These are phyloP conservation scores for Colletotrichum sublineola DNA, from an alignment of 2,329 filamentous ascomycete genomes.

Conservation along the genomic window DNA sequence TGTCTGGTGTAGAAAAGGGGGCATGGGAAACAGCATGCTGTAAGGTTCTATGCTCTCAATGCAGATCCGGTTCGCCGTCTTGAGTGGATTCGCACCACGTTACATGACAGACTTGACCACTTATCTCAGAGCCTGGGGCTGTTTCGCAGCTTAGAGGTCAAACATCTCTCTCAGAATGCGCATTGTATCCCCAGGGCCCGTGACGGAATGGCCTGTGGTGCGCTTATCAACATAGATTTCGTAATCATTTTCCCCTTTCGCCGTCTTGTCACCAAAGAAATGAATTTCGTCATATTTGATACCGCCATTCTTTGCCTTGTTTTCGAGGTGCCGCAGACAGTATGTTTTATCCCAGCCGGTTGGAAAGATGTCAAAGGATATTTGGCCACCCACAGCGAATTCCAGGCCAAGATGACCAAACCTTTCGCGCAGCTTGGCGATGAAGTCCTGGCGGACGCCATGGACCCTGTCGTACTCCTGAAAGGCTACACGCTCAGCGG, in stretches of 20 bases:
- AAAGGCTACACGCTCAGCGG: slow-evolving; percentile 84
- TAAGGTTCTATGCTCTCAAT: too few species aligned
- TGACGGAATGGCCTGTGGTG: slow-evolving; percentile 88
- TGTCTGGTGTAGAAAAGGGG: too few species aligned
- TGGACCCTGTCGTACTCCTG: slow-evolving; percentile 84
- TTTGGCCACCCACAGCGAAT: slow-evolving; percentile 96
- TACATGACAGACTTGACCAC: too few species aligned
- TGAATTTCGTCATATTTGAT: slow-evolving; percentile 89
- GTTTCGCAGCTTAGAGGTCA: slow-evolving; percentile 61
- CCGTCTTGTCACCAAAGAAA: slow-evolving; percentile 98
- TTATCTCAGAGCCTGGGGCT: not conserved
- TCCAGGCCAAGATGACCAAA: slow-evolving; percentile 89
- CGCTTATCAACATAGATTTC: slow-evolving; percentile 90
- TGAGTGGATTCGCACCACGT: too few species aligned
- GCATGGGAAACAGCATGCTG: too few species aligned
- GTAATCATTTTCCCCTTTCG: slow-evolving; percentile 91
- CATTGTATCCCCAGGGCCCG: slow-evolving; percentile 85
- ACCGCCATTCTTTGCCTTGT: slow-evolving; percentile 78
- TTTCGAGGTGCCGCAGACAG: slow-evolving; percentile 88
- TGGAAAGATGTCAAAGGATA: slow-evolving; percentile 98
- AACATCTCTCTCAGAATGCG: slow-evolving; percentile 86
- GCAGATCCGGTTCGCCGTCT: too few species aligned
- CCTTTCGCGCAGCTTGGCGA: slow-evolving; percentile 80
- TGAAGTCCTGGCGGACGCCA: slow-evolving; percentile 81
- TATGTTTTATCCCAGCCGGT: slow-evolving; percentile 99